A percentile compares a stretch with the other conserved stretches of the same genome.
Conservation (phyloP, 352 stramenopile species). For the Blastocystis hominis region DNA sequence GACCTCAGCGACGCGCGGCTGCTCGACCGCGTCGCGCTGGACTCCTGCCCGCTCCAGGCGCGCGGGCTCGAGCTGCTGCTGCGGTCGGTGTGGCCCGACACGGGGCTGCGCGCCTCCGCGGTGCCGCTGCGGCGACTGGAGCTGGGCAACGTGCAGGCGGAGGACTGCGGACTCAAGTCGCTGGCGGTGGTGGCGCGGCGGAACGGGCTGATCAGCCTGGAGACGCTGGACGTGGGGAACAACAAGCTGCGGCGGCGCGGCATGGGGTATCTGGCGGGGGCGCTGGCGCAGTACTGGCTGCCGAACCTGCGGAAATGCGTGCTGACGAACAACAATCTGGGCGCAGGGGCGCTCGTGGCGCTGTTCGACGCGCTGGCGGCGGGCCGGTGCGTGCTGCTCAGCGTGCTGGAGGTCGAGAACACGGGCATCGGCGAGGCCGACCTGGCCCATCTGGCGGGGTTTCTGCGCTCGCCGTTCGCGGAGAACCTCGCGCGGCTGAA, state of each 20-base stretch:
- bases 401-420: background rate
- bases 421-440: background rate
- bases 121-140: background rate
- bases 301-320: background rate
- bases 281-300: background rate
- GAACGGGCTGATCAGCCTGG: background rate
- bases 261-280: background rate
- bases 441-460: background rate
- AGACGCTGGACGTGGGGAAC: background rate
- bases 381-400: background rate
- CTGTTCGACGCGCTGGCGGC: background rate
- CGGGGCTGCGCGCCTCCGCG: too few species aligned
- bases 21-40: background rate
- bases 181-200: background rate
- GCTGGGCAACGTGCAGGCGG: background rate
- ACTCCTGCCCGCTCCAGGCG: background rate
- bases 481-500: slow-evolving; percentile 25
- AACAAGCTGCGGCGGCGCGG: background rate
- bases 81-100: background rate
- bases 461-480: background rate
- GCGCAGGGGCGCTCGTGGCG: background rate
- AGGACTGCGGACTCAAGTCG: background rate
- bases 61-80: background rate
- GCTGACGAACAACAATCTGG: background rate
- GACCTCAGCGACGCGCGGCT: background rate